Percentiles rank a stretch among this genome's conserved stretches.
These are phyloP conservation scores for Pleurotus eryngii DNA, from an alignment of 768 basidiomycete species.

Conservation along the genomic window DNA sequence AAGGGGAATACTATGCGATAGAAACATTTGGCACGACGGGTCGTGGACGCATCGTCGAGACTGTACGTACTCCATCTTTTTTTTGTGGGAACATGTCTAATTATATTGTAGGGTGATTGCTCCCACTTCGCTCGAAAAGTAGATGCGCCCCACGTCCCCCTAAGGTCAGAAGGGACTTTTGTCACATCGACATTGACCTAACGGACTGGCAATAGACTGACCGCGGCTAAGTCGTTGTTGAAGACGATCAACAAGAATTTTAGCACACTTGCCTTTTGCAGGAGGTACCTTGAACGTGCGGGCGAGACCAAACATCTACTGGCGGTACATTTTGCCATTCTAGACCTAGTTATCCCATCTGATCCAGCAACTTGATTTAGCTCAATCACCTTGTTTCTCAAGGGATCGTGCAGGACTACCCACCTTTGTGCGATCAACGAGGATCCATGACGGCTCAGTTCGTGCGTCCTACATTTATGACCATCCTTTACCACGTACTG, in stretches of 20 bases:
- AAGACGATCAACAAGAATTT: slow-evolving; percentile 90
- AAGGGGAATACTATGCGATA: slow-evolving; percentile 98
- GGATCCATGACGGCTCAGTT: slow-evolving; percentile 96
- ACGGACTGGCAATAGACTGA: slow-evolving; percentile 45
- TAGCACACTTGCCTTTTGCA: slow-evolving; percentile 92
- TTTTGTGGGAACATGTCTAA: not conserved
- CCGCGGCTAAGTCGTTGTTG: slow-evolving; percentile 80
- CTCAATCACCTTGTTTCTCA: slow-evolving; percentile 86
- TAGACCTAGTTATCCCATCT: not conserved
- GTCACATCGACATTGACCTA: not conserved
- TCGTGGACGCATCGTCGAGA: slow-evolving; percentile 81
- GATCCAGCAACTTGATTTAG: slow-evolving; percentile 33
- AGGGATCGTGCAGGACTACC: slow-evolving; percentile 89
- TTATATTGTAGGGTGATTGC: slow-evolving; percentile 67
- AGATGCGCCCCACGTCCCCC: slow-evolving; percentile 67
- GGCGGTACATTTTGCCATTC: slow-evolving; percentile 49
- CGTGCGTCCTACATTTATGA: slow-evolving; percentile 37
- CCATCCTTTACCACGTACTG: not conserved
- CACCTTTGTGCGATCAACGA: slow-evolving; percentile 80
- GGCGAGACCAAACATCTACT: slow-evolving; percentile 94
- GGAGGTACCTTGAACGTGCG: slow-evolving; percentile 87
- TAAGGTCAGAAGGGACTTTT: slow-evolving; percentile 50
- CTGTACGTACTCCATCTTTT: slow-evolving; percentile 37
- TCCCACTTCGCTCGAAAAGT: slow-evolving; percentile 85
- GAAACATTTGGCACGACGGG: slow-evolving; percentile 99